These are phyloP conservation scores for Theileria sp. DNA, from an alignment of 169 alveolate species.

Conservation along the genomic window DNA sequence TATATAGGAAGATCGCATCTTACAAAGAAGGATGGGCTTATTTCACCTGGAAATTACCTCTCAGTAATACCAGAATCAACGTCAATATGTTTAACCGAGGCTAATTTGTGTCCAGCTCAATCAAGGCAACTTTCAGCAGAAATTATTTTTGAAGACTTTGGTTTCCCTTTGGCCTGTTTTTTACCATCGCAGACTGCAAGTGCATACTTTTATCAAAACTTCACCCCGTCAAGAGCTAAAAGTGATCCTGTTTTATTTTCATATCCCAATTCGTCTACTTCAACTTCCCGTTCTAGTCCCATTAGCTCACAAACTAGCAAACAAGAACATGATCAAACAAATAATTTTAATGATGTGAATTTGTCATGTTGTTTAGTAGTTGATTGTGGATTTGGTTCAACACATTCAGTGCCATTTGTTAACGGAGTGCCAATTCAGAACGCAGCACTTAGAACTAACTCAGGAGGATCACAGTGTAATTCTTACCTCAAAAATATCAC, in stretches of 20 bases:
- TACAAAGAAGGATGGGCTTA: conserved; percentile 17
- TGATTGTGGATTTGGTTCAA: conserved; percentile 82
- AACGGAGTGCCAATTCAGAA: conserved; percentile 74
- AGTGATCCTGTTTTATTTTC: conserved; percentile 11
- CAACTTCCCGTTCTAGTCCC: not conserved
- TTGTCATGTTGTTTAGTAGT: conserved; percentile 79
- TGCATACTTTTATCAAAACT: conserved; percentile 57
- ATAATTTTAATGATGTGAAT: not conserved
- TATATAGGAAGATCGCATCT: conserved; percentile 63
- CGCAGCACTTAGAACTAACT: conserved; percentile 77
- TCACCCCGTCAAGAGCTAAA: not conserved
- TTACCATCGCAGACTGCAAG: conserved; percentile 80
- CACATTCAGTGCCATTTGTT: conserved; percentile 78
- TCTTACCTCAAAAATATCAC: conserved; percentile 76
- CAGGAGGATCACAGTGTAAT: conserved; percentile 78
- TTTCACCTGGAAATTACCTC: conserved; percentile 34
- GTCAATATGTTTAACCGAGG: conserved; percentile 77
- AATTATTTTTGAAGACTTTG: conserved; percentile 78
- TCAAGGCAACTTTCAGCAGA: conserved; percentile 81
- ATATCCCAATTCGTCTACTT: not conserved
- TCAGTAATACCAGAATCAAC: conserved; percentile 52
- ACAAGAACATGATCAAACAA: not conserved
- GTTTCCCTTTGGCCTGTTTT: conserved; percentile 66
- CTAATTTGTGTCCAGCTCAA: conserved; percentile 80
- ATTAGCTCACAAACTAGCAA: conserved; percentile 12